Evolutionary conservation across 2,329 filamentous ascomycete genomes (phyloP).

Genomic region (Exserohilum rostratum): DNA sequence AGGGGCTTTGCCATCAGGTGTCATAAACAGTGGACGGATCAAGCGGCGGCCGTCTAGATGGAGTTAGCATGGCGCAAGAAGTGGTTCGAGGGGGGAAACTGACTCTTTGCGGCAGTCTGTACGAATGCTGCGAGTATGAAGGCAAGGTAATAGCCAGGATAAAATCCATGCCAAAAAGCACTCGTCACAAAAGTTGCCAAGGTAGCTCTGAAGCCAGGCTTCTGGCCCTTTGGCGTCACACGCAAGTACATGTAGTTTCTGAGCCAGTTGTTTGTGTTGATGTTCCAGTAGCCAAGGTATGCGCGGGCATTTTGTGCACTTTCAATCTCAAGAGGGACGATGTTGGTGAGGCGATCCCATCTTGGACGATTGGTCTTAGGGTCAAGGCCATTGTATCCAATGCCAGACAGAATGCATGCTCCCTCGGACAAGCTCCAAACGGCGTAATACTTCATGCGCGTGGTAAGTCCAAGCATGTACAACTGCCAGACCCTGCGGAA

Average conservation of each 20-base stretch:
- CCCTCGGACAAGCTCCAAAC: constrained; percentile 95
- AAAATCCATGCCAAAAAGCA: constrained; percentile 98
- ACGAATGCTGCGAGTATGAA: constrained; percentile 90
- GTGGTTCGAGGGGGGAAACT: constrained; percentile 45
- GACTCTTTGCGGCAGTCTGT: constrained; percentile 93
- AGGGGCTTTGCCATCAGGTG: constrained; percentile 66
- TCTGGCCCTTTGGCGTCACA: constrained; percentile 93
- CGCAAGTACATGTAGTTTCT: constrained; percentile 94
- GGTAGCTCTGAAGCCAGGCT: constrained; percentile 93
- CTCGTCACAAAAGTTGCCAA: constrained; percentile 93
- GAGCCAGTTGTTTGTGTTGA: constrained; percentile 97
- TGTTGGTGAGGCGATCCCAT: constrained; percentile 90
- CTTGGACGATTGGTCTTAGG: constrained; percentile 80
- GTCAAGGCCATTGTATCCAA: constrained; percentile 94
- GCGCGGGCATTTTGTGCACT: constrained; percentile 90
- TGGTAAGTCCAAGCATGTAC: constrained; percentile 81
- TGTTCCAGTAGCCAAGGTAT: constrained; percentile 94
- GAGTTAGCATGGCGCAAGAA: neutral
- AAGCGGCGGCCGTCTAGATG: constrained; percentile 81
- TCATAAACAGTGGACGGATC: constrained; percentile 90
- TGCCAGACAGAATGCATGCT: constrained; percentile 87
- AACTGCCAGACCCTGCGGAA: constrained; percentile 76
- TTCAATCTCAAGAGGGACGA: constrained; percentile 85
- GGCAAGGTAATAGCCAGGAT: constrained; percentile 91
- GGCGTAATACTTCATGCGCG: constrained; percentile 93